These are phyloP conservation scores for Thermochaetoides thermophila DNA, from an alignment of 495 filamentous ascomycete species.

Conservation along the genomic window DNA sequence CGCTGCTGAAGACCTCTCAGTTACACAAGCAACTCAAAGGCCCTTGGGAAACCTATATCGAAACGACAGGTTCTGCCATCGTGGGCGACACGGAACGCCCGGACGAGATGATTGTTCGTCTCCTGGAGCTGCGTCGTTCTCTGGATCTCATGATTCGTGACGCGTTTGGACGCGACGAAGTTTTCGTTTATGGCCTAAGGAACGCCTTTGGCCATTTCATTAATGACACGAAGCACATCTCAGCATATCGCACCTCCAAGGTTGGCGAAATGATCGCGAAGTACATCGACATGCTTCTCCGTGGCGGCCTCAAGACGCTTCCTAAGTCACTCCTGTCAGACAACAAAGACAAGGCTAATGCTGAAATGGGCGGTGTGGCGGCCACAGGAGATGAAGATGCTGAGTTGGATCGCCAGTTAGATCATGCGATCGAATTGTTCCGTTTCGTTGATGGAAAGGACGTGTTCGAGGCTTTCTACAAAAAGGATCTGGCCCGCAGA, in stretches of 20 bases:
- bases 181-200: slow-evolving; percentile 58
- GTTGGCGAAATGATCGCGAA: slow-evolving; percentile 98
- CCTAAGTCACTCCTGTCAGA: slow-evolving; percentile 41
- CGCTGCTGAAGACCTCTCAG: slow-evolving; percentile 49
- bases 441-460: slow-evolving; percentile 94
- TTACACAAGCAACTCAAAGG: slow-evolving; percentile 49
- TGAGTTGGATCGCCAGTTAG: slow-evolving; percentile 77
- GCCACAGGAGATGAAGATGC: slow-evolving; percentile 68
- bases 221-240: slow-evolving; percentile 58
- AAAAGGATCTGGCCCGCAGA: slow-evolving; percentile 81
- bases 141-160: slow-evolving; percentile 59
- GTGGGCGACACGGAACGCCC: slow-evolving; percentile 64
- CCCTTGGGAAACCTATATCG: slow-evolving; percentile 67
- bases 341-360: slow-evolving; percentile 31
- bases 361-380: slow-evolving; percentile 38
- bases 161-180: slow-evolving; percentile 59
- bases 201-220: slow-evolving; percentile 82
- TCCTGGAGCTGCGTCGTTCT: slow-evolving; percentile 68
- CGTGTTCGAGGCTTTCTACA: slow-evolving; percentile 97
- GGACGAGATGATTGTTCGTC: slow-evolving; percentile 72
- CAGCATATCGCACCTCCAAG: slow-evolving; percentile 62
- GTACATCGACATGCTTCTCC: slow-evolving; percentile 81
- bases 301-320: slow-evolving; percentile 71
- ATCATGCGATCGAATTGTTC: slow-evolving; percentile 85
- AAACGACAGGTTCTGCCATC: slow-evolving; percentile 57